These are phyloP conservation scores for Datisca glomerata DNA, from an alignment of 306 rosid genomes.

Conservation along the genomic window DNA sequence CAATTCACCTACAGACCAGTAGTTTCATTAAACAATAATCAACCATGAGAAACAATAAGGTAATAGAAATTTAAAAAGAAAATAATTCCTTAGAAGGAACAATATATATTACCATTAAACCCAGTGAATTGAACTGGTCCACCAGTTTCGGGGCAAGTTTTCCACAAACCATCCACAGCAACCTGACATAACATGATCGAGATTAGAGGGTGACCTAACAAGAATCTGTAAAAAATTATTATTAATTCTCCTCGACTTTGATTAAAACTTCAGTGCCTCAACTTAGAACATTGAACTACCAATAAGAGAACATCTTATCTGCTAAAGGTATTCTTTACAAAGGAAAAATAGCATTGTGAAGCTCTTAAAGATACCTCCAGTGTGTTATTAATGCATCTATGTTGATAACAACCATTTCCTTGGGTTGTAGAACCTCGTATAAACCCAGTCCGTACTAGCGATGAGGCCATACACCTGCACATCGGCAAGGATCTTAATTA, in stretches of 20 bases:
- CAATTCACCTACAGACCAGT: slow-evolving; percentile 63
- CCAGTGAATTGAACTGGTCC: slow-evolving; percentile 78
- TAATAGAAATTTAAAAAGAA: too few relatives aligned
- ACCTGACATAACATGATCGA: slow-evolving; percentile 30
- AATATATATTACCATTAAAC: slow-evolving; percentile 69
- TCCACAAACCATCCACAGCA: slow-evolving; percentile 93
- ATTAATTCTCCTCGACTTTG: too few relatives aligned
- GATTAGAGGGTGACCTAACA: too few relatives aligned
- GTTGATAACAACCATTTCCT: slow-evolving; percentile 97
- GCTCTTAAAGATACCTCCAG: slow-evolving; percentile 52
- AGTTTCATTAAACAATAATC: too few relatives aligned
- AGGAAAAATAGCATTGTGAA: slow-evolving; percentile 1
- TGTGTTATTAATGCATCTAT: slow-evolving; percentile 61
- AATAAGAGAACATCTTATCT: too few relatives aligned
- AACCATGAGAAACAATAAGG: too few relatives aligned
- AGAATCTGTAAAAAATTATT: too few relatives aligned
- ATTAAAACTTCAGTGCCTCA: too few relatives aligned
- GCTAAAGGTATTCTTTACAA: slow-evolving; percentile 1
- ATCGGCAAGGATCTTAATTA: slow-evolving; percentile 14
- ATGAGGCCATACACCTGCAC: slow-evolving; percentile 90
- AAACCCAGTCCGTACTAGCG: slow-evolving; percentile 89
- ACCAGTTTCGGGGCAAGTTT: slow-evolving; percentile 72
- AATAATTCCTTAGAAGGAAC: too few relatives aligned
- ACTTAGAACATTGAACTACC: too few relatives aligned
- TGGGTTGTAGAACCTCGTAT: slow-evolving; percentile 81